Base-by-base conservation (phyloP, 352 stramenopile species). In the Hyphochytrium catenoides region DNA sequence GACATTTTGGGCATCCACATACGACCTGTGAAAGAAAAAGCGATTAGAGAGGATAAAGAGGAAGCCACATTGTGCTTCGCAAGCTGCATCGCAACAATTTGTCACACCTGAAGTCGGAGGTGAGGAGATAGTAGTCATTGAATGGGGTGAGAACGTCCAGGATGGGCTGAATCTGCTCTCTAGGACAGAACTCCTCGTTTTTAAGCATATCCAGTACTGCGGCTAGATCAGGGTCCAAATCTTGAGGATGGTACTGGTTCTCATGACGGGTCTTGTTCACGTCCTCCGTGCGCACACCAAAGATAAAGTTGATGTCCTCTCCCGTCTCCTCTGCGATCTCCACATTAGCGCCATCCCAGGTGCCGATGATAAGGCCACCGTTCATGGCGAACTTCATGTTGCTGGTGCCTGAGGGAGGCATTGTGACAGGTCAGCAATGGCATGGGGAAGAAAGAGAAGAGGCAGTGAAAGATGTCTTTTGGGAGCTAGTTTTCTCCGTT, bases 311-410 rank as follows among this genome's bases (percentile, higher is more conserved):
- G 24, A 56, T 53, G 7, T 53, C 24, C 9, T 29, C 12, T 9
- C 48, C 48, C 8, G 54, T 21, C 22, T 56, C 36, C n/a, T 43
- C 27, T 3, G 27, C 41, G 25, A 56, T 56, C 25, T 56, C 48
- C 15, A 56, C 40, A 25, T 51, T 54, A 32, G 43, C 46, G 9
- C 47, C 47, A 28, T 54, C 47, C 23, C 39, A 46, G 5, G 47
- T 54, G 23, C 47, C 44, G 15, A 54, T 26, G 16, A 53, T 45
- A 12, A 54, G 40, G 0, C 34, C 40, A 9, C 47, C 47, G 33
- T 54, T 54, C 29, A 54, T 50, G 18, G 39, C 29, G 23, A 55
- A 55, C 42, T 54, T 54, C 47, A 54, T 54, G 36, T 54, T 54
- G 34, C 39, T 36, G 8, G 12, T 1, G 8, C 26, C 20, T 4